Evolutionary conservation across 495 filamentous ascomycete genomes (phyloP).

Genomic region (Neurospora hispaniola): DNA sequence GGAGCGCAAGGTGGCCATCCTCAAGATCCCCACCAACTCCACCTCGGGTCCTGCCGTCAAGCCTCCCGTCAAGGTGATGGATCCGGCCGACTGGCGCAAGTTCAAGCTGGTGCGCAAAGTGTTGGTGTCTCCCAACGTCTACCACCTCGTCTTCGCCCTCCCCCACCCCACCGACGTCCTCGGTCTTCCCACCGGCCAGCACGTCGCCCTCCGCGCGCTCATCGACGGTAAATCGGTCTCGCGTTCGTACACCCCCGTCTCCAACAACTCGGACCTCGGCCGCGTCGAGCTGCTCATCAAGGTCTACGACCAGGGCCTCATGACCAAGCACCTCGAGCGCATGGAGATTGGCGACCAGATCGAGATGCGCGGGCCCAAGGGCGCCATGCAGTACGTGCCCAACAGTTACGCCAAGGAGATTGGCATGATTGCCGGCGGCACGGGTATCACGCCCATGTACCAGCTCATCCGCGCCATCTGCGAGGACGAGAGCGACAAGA

Average conservation of each 20-base stretch:
- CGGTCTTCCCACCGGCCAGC: conserved; percentile 43
- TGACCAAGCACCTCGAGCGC: conserved; percentile 36
- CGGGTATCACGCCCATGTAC: conserved; percentile 49
- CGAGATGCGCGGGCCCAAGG: conserved; percentile 39
- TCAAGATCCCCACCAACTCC: conserved; percentile 18
- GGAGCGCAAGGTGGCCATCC: neutral
- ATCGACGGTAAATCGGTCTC: conserved; percentile 34
- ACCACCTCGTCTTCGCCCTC: conserved; percentile 38
- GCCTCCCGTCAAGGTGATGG: conserved; percentile 18
- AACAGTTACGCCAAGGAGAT: conserved; percentile 17
- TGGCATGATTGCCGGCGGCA: conserved; percentile 43
- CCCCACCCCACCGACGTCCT: conserved; percentile 30
- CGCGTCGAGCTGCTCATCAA: conserved; percentile 38
- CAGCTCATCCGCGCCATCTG: conserved; percentile 43
- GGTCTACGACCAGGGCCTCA: conserved; percentile 37
- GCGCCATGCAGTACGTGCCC: conserved; percentile 31
- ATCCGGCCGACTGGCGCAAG: conserved; percentile 34
- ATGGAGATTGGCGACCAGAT: conserved; percentile 34
- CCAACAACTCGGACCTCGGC: conserved; percentile 41
- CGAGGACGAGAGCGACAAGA: conserved; percentile 37
- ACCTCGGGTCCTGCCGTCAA: conserved; percentile 21
- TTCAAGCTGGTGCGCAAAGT: conserved; percentile 37
- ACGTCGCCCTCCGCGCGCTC: conserved; percentile 38
- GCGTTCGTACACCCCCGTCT: conserved; percentile 42
- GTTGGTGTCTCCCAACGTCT: conserved; percentile 35